Percentiles rank a stretch among this genome's conserved stretches.
phyloP scores from a whole-genome alignment of 345 rosid species.

The Eucalyptus victrix region DNA sequence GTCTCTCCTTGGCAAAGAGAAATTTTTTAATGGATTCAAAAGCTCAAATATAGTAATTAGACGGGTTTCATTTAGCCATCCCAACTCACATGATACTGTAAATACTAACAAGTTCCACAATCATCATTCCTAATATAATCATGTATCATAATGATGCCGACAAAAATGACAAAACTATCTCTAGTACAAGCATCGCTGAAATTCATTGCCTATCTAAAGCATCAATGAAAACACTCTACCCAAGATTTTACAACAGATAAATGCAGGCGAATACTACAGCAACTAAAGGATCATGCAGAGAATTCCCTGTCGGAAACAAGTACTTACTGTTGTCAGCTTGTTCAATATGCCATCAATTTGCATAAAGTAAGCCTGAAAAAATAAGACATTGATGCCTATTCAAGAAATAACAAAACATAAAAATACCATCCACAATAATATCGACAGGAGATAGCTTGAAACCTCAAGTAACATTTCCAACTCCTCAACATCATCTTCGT shows the following conservation, averaged over 20 bases:
- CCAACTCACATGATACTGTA: neutral
- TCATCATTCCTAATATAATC: neutral
- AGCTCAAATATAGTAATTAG: too few species aligned
- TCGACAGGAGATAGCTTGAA: too few species aligned
- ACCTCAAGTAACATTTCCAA: too few species aligned
- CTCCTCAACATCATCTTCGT: too few species aligned
- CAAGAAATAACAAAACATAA: too few species aligned
- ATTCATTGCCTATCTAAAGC: neutral
- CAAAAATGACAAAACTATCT: neutral
- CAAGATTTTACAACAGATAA: neutral
- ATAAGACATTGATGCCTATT: neutral
- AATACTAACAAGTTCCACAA: neutral
- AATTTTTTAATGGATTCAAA: too few species aligned
- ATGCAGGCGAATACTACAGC: neutral
- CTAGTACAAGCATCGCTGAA: neutral
- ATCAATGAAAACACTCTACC: neutral
- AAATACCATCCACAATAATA: too few species aligned
- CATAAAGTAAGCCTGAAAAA: conserved; percentile 77
- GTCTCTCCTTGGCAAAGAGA: too few species aligned
- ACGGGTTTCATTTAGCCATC: too few species aligned
- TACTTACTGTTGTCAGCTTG: conserved; percentile 67
- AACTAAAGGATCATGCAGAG: neutral
- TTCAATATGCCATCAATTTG: conserved; percentile 87
- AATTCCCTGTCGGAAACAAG: neutral
- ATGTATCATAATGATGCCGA: neutral